A percentile compares a stretch with the other conserved stretches of the same genome.
Evolutionary conservation across 345 rosid species (phyloP).

Genomic region (Moricandia arvensis): DNA sequence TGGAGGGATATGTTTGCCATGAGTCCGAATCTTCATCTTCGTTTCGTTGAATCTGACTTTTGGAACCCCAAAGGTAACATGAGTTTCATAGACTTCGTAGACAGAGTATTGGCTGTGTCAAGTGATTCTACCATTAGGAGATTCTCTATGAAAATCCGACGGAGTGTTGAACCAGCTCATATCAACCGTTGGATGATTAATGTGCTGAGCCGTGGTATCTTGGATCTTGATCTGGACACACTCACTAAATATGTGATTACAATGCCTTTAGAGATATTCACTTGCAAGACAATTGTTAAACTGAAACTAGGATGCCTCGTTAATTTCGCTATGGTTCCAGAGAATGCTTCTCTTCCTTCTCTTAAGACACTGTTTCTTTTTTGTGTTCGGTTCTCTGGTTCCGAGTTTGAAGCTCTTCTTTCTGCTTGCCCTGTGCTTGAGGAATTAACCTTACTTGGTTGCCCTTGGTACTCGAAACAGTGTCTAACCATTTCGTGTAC

Average conservation of each 20-base stretch:
- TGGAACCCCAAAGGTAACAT: neutral
- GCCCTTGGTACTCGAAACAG: neutral
- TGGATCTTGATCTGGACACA: neutral
- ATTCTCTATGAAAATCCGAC: neutral
- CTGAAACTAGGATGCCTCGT: neutral
- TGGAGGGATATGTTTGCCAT: neutral
- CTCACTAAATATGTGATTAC: neutral
- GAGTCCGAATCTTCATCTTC: neutral
- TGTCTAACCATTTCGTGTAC: neutral
- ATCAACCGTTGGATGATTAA: neutral
- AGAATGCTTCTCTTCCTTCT: neutral
- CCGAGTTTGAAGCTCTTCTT: neutral
- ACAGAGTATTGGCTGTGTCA: neutral
- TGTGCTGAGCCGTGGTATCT: neutral
- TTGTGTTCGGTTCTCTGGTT: neutral
- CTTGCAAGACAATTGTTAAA: neutral
- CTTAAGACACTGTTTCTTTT: neutral
- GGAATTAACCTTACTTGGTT: neutral
- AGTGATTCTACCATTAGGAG: neutral
- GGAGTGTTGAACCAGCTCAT: neutral
- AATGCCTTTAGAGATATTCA: neutral
- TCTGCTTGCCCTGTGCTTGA: neutral
- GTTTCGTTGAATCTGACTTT: neutral
- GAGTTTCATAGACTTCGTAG: neutral
- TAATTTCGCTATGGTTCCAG: neutral